phyloP scores from a whole-genome alignment of 2,329 filamentous ascomycete species.

The Colletotrichum limetticola region DNA sequence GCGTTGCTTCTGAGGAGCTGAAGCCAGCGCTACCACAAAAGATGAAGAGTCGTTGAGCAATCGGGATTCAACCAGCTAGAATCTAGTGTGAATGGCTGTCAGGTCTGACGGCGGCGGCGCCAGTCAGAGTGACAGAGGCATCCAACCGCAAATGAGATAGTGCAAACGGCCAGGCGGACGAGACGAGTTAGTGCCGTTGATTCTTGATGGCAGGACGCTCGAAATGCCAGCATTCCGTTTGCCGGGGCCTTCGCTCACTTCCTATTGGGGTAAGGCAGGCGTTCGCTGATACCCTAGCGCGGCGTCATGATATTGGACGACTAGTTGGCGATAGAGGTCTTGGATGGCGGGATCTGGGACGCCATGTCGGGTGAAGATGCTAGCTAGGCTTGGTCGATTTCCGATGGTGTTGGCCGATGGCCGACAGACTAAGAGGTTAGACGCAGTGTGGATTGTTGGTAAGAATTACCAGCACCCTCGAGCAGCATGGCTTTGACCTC shows the following conservation, averaged over 20 bases:
- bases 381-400: background rate
- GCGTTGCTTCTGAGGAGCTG: conserved; percentile 13
- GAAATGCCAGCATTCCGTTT: conserved; percentile 5
- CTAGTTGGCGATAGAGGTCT: conserved; percentile 1
- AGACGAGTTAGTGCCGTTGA: conserved; percentile 13
- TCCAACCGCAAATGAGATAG: conserved; percentile 9
- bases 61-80: background rate
- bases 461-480: background rate
- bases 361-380: conserved; percentile 16
- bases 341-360: conserved; percentile 6
- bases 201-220: background rate
- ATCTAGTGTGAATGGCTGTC: background rate
- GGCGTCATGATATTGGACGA: conserved; percentile 11
- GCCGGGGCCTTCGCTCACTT: conserved; percentile 5
- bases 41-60: background rate
- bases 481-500: conserved; percentile 20
- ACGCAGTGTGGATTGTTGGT: background rate
- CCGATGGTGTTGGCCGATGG: background rate
- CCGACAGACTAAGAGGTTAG: background rate
- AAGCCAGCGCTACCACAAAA: conserved; percentile 6
- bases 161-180: conserved; percentile 3
- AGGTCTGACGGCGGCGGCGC: conserved; percentile 13
- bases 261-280: conserved; percentile 7
- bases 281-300: conserved; percentile 1
- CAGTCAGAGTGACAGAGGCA: background rate